Conservation (phyloP, 2,329 filamentous ascomycete genomes). For the Fulvia fulva region DNA sequence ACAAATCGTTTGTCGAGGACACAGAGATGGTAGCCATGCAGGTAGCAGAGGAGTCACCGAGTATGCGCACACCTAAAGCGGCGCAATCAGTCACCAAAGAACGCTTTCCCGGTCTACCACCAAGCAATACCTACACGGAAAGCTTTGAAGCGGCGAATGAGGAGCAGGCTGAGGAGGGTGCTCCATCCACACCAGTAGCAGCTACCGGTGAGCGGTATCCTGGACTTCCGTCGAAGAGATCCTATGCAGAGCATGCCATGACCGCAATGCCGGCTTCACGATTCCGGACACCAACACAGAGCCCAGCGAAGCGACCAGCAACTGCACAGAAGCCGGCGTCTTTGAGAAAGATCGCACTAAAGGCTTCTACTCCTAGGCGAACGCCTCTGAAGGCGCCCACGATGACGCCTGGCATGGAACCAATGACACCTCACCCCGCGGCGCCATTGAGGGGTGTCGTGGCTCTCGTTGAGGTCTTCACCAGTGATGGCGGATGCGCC, state of each 20-base stretch:
- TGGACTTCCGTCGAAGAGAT: slow-evolving; percentile 11
- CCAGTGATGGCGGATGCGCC: slow-evolving; percentile 34
- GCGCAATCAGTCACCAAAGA: slow-evolving; percentile 5
- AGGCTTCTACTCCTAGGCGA: slow-evolving; percentile 28
- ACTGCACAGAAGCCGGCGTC: slow-evolving; percentile 28
- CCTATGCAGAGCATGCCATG: slow-evolving; percentile 21
- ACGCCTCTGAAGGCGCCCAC: slow-evolving; percentile 27
- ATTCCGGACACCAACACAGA: slow-evolving; percentile 27
- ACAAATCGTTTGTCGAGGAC: not conserved
- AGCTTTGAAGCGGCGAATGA: not conserved
- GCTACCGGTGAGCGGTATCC: slow-evolving; percentile 11
- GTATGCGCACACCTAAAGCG: not conserved
- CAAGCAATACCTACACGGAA: slow-evolving; percentile 5
- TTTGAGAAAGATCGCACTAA: slow-evolving; percentile 29
- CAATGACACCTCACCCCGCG: slow-evolving; percentile 36
- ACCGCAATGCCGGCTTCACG: slow-evolving; percentile 26
- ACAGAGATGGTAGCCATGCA: not conserved
- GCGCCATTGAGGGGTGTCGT: slow-evolving; percentile 32
- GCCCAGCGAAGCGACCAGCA: slow-evolving; percentile 24
- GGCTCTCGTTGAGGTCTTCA: slow-evolving; percentile 36
- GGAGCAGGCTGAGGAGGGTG: not conserved
- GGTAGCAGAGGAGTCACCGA: not conserved
- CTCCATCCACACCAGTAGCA: slow-evolving; percentile 1
- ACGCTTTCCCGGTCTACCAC: slow-evolving; percentile 18
- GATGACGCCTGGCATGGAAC: slow-evolving; percentile 26